Evolutionary conservation across 176 grass and related monocot species (phyloP).

Genomic region (Zoysia japonica): DNA sequence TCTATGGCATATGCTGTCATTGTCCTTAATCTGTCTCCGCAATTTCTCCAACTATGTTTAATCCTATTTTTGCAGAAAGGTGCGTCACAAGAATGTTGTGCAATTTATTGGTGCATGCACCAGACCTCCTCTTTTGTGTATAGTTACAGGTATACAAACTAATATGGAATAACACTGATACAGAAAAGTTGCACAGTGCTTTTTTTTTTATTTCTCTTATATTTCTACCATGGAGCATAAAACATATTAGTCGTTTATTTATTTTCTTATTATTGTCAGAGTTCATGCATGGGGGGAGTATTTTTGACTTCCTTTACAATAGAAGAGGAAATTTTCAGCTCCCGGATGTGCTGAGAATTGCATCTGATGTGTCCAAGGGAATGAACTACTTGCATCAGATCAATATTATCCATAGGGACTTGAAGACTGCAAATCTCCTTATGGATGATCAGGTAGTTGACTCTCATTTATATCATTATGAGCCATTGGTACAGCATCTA

Average conservation of each 20-base stretch:
- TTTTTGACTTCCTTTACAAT: conserved; percentile 90
- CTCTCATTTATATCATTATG: background rate
- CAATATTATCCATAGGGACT: conserved; percentile 93
- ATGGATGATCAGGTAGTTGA: conserved; percentile 77
- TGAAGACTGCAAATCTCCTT: conserved; percentile 98
- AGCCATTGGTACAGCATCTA: background rate
- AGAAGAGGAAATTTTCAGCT: conserved; percentile 67
- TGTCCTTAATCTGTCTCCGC: conserved; percentile 31
- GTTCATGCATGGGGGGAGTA: conserved; percentile 93
- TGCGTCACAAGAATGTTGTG: conserved; percentile 97
- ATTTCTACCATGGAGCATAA: conserved; percentile 12
- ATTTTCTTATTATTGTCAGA: conserved; percentile 52
- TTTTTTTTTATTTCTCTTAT: background rate
- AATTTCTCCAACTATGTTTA: conserved; percentile 16
- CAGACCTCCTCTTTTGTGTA: conserved; percentile 84
- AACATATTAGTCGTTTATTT: conserved; percentile 30
- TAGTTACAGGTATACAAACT: conserved; percentile 79
- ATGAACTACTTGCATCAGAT: conserved; percentile 98
- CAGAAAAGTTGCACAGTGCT: background rate
- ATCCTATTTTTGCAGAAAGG: conserved; percentile 68
- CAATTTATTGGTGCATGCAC: conserved; percentile 98
- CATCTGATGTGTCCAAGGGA: conserved; percentile 95
- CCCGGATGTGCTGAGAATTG: conserved; percentile 71
- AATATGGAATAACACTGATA: background rate
- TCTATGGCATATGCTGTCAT: background rate